phyloP scores from a whole-genome alignment of 106 monocot genomes.

The Dendrobium nobile region DNA sequence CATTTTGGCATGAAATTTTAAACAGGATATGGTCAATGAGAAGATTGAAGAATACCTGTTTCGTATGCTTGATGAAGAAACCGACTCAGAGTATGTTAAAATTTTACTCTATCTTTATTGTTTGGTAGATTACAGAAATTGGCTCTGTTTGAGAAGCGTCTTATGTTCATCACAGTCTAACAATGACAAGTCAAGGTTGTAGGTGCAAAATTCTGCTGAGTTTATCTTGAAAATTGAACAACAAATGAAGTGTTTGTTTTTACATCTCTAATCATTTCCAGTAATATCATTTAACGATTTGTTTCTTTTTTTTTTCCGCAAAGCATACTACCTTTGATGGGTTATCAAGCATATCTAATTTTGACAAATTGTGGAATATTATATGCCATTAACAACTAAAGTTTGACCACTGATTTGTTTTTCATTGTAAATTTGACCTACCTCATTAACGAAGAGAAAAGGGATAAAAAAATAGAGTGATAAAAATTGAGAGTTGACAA shows the following conservation, averaged over 20 bases:
- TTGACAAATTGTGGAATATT: not conserved
- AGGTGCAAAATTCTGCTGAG: not conserved
- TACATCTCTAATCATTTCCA: not conserved
- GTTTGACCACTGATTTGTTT: not conserved
- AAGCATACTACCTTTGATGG: not conserved
- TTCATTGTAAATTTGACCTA: not conserved
- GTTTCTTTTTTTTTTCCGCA: not conserved
- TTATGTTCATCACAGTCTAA: not conserved
- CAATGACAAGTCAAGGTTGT: not conserved
- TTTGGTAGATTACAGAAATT: not conserved
- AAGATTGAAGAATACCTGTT: conserved; percentile 94
- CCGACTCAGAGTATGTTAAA: conserved; percentile 77
- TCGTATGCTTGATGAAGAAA: conserved; percentile 97
- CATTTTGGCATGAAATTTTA: conserved; percentile 8
- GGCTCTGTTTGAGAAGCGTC: not conserved
- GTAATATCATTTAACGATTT: not conserved
- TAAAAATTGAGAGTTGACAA: no score
- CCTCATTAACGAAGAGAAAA: not conserved
- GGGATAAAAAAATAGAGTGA: no score
- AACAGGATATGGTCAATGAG: conserved; percentile 66
- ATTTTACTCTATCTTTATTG: not conserved
- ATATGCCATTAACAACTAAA: not conserved
- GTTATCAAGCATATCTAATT: not conserved
- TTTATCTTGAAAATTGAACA: not conserved
- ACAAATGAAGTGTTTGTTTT: not conserved